Conservation (phyloP, 805 yeast genomes). For the Yamadazyma tumulicola region DNA sequence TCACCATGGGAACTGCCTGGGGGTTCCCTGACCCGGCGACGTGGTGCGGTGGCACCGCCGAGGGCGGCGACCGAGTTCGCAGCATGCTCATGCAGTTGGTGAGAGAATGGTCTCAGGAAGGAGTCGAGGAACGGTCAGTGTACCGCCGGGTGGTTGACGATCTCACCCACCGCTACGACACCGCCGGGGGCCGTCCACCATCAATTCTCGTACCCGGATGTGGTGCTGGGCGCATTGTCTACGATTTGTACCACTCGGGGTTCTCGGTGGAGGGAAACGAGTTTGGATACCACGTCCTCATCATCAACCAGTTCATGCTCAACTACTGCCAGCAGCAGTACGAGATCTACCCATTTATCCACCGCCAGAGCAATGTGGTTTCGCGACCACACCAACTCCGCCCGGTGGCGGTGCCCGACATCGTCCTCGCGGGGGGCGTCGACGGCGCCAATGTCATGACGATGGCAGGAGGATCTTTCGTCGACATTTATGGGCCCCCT, state of each 20-base stretch:
- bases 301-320: conserved; percentile 51
- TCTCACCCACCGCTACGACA: conserved; percentile 27
- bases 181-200: conserved; percentile 21
- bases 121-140: conserved; percentile 42
- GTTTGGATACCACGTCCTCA: conserved; percentile 60
- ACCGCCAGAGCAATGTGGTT: conserved; percentile 44
- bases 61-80: conserved; percentile 56
- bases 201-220: conserved; percentile 63
- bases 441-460: conserved; percentile 52
- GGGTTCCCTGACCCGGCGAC: conserved; percentile 36
- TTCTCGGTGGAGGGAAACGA: conserved; percentile 68
- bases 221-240: conserved; percentile 58
- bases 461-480: conserved; percentile 71
- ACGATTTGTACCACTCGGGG: conserved; percentile 53
- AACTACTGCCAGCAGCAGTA: conserved; percentile 43
- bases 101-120: conserved; percentile 63
- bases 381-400: conserved; percentile 47
- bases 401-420: conserved; percentile 52
- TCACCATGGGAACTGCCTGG: conserved; percentile 47
- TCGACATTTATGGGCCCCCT: conserved; percentile 60
- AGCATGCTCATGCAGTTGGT: conserved; percentile 53
- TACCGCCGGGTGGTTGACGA: conserved; percentile 37
- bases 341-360: conserved; percentile 53
- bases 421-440: conserved; percentile 19
- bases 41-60: conserved; percentile 41